Evolutionary conservation across 495 filamentous ascomycete species (phyloP).

Genomic region (Xylona heveae): DNA sequence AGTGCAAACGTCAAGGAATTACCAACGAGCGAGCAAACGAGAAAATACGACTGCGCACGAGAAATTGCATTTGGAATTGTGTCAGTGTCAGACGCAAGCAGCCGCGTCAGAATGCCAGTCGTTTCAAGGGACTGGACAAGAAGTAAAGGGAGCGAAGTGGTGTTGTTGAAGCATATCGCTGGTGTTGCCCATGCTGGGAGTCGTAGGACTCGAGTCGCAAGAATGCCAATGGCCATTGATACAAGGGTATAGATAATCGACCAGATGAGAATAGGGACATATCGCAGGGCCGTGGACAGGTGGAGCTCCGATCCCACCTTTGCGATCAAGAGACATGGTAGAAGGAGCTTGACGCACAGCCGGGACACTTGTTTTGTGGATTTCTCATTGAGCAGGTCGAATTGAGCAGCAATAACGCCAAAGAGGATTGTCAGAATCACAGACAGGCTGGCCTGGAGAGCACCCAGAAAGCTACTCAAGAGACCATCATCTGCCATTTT

Average conservation of each 20-base stretch:
- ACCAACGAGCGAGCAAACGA: conserved; percentile 39
- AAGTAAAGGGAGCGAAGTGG: conserved; percentile 46
- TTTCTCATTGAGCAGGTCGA: conserved; percentile 29
- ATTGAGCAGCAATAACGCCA: conserved; percentile 35
- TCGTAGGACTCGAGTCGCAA: conserved; percentile 22
- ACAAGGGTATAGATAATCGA: conserved; percentile 29
- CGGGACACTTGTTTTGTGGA: conserved; percentile 42
- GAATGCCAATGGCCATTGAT: conserved; percentile 30
- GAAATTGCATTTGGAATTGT: conserved; percentile 27
- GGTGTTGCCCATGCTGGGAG: conserved; percentile 46
- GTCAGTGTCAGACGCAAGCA: conserved; percentile 28
- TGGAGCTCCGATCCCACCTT: conserved; percentile 48
- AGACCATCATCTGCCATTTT: conserved; percentile 5
- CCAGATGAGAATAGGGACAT: conserved; percentile 40
- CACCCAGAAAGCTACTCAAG: conserved; percentile 36
- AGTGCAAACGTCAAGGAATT: conserved; percentile 43
- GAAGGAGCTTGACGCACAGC: conserved; percentile 43
- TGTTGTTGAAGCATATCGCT: conserved; percentile 58
- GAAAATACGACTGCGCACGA: conserved; percentile 49
- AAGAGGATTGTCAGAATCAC: conserved; percentile 48
- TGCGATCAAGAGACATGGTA: conserved; percentile 47
- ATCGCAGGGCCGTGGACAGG: conserved; percentile 27
- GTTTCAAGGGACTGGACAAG: conserved; percentile 40
- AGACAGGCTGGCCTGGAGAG: conserved; percentile 46
- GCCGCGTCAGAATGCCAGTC: conserved; percentile 36